Conservation (phyloP, 2,329 filamentous ascomycete genomes). For the Hypoxylon sp. region DNA sequence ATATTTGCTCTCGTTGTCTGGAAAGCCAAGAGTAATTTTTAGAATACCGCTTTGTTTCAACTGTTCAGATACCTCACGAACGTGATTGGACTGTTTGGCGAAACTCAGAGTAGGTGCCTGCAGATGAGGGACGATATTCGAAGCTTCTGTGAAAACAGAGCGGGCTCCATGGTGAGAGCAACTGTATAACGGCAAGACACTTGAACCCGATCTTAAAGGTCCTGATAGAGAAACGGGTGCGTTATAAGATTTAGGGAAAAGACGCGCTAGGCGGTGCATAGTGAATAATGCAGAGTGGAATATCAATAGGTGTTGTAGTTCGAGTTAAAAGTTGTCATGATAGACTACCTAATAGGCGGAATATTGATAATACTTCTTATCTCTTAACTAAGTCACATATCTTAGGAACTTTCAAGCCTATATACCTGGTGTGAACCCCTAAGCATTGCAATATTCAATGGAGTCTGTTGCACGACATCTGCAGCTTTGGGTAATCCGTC, state of each 20-base stretch:
- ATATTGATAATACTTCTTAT: neutral
- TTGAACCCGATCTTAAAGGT: neutral
- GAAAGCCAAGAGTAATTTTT: neutral
- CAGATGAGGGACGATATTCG: neutral
- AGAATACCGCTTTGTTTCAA: constrained; percentile 1
- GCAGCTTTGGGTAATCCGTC: neutral
- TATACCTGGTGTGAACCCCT: neutral
- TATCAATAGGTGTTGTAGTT: neutral
- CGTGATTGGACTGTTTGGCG: neutral
- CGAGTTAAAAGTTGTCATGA: neutral
- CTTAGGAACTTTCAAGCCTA: neutral
- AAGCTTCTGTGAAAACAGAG: neutral
- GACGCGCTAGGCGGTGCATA: neutral
- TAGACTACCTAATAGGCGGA: no score
- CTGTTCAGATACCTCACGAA: neutral
- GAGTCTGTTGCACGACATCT: neutral
- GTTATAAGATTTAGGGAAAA: neutral
- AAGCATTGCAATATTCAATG: neutral
- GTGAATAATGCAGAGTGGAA: neutral
- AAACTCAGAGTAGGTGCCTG: constrained; percentile 1
- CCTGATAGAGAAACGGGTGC: neutral
- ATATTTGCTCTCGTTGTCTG: constrained; percentile 1
- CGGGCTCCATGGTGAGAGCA: neutral
- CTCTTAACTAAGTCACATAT: neutral
- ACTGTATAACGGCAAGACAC: no score